Percentiles rank a stretch among this genome's conserved stretches.
Conservation (phyloP, 495 filamentous ascomycete genomes). For the Podospora fimiseda region DNA sequence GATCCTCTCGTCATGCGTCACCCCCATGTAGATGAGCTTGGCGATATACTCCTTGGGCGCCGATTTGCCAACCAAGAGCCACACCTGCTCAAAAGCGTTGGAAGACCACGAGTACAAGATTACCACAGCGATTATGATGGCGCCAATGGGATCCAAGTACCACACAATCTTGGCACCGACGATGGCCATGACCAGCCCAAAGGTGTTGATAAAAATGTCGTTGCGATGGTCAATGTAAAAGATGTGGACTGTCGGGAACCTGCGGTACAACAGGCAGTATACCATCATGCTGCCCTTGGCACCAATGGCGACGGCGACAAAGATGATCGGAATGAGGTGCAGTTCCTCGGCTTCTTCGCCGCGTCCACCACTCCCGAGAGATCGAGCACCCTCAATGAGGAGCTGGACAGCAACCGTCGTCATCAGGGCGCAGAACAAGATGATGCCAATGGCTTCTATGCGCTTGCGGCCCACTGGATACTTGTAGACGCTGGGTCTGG, state of each 20-base stretch:
- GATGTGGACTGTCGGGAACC: conserved; percentile 48
- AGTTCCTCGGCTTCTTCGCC: conserved; percentile 34
- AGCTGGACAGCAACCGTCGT: conserved; percentile 51
- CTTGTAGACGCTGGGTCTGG: conserved; percentile 49
- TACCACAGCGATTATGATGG: conserved; percentile 48
- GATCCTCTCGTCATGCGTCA: conserved; percentile 48
- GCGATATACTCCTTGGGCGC: conserved; percentile 49
- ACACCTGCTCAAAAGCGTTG: conserved; percentile 52
- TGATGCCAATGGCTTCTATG: conserved; percentile 52
- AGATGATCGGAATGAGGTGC: conserved; percentile 45
- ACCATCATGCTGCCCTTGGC: conserved; percentile 43
- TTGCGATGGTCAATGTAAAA: conserved; percentile 54
- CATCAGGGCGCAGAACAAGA: conserved; percentile 54
- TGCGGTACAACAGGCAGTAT: conserved; percentile 46
- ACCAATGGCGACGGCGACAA: conserved; percentile 47
- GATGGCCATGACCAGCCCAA: conserved; percentile 50
- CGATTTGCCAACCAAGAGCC: conserved; percentile 49
- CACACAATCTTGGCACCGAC: conserved; percentile 47
- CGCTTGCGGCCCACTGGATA: conserved; percentile 51
- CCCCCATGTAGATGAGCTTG: conserved; percentile 51
- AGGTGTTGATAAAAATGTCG: conserved; percentile 49
- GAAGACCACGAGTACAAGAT: conserved; percentile 51
- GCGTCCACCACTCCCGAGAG: conserved; percentile 32
- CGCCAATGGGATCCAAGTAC: conserved; percentile 51
- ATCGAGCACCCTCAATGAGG: conserved; percentile 45